These are phyloP conservation scores for Cyberlindnera mississippiensis DNA, from an alignment of 805 yeast species.

Conservation along the genomic window DNA sequence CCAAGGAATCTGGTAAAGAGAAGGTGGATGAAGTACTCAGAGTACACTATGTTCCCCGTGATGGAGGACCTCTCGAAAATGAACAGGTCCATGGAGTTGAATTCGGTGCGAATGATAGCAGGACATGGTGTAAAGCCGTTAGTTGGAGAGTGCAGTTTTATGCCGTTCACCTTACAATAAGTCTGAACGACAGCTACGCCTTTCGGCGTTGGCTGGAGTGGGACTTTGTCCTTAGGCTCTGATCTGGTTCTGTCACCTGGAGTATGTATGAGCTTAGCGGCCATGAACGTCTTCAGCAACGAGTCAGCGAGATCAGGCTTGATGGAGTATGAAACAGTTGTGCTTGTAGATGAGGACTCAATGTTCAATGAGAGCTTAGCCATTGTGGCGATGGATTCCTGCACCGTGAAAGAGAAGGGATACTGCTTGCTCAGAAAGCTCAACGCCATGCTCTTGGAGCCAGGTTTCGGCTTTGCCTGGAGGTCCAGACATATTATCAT, in stretches of 20 bases:
- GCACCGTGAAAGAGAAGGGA: conserved; percentile 51
- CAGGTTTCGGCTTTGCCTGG: conserved; percentile 28
- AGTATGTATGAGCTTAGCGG: conserved; percentile 62
- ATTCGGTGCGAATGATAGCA: conserved; percentile 45
- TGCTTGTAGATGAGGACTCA: conserved; percentile 45
- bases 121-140: conserved; percentile 31
- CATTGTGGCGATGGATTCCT: conserved; percentile 53
- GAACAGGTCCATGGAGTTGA: conserved; percentile 72
- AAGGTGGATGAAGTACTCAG: conserved; percentile 60
- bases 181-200: conserved; percentile 69
- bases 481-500: conserved; percentile 42
- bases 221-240: conserved; percentile 37
- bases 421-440: conserved; percentile 31
- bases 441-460: conserved; percentile 28
- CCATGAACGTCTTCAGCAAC: conserved; percentile 49
- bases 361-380: conserved; percentile 42
- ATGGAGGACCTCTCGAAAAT: conserved; percentile 58
- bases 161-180: conserved; percentile 56
- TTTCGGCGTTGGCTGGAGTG: conserved; percentile 85
- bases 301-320: conserved; percentile 45
- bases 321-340: conserved; percentile 52
- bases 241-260: conserved; percentile 70
- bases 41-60: conserved; percentile 56
- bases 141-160: conserved; percentile 28
- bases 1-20: conserved; percentile 67